Conservation (phyloP, 768 basidiomycete genomes). For the Asterophora lycoperdoides region DNA sequence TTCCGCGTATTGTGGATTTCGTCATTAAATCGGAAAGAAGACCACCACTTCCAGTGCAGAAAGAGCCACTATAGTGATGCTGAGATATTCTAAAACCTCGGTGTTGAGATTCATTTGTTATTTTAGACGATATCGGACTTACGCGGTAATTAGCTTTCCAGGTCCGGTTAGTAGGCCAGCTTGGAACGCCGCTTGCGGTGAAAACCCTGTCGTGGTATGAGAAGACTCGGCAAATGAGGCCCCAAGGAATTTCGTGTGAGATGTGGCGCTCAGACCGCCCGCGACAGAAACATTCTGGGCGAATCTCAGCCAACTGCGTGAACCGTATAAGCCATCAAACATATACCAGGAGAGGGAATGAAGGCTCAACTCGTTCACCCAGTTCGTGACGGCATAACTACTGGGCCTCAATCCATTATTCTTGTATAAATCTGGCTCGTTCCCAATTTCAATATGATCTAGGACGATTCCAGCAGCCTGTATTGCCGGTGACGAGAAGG, state of each 20-base stretch:
- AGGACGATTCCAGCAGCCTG: slow-evolving; percentile 39
- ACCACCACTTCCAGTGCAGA: slow-evolving; percentile 50
- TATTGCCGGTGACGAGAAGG: slow-evolving; percentile 41
- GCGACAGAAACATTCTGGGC: slow-evolving; percentile 41
- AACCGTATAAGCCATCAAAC: background rate
- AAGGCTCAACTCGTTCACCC: slow-evolving; percentile 43
- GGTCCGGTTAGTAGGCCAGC: slow-evolving; percentile 47
- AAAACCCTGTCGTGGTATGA: slow-evolving; percentile 45
- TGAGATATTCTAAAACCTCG: slow-evolving; percentile 46
- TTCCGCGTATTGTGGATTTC: slow-evolving; percentile 52
- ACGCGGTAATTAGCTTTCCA: slow-evolving; percentile 53
- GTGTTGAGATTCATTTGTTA: background rate
- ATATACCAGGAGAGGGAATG: background rate
- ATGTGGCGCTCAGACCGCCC: too few relatives aligned
- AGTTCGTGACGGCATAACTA: slow-evolving; percentile 39
- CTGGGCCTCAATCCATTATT: slow-evolving; percentile 39
- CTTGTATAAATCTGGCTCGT: slow-evolving; percentile 55
- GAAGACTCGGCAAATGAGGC: slow-evolving; percentile 48
- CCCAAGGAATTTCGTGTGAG: slow-evolving; percentile 40
- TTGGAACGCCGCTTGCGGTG: slow-evolving; percentile 55
- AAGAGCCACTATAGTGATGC: slow-evolving; percentile 57
- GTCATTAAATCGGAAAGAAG: slow-evolving; percentile 64
- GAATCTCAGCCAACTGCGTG: slow-evolving; percentile 49
- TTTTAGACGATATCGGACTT: slow-evolving; percentile 14
- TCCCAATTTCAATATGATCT: slow-evolving; percentile 59